Evolutionary conservation across 2,329 filamentous ascomycete genomes (phyloP), one percentile per base, ranked within the genome.

Genomic region (Verticillium nubilum): DNA sequence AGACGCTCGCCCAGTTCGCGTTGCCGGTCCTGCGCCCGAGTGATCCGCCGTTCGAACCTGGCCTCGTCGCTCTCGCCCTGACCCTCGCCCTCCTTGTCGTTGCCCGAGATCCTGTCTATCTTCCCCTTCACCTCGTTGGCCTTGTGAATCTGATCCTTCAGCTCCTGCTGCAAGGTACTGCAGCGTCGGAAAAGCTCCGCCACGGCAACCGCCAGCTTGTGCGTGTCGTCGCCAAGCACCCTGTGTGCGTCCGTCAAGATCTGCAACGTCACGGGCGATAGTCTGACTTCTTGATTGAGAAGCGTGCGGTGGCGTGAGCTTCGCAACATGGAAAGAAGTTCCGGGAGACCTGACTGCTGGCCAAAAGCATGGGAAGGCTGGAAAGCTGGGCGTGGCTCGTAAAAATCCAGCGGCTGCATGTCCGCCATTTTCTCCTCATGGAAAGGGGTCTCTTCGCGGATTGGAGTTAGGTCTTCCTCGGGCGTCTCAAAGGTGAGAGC

Each of bases 171-270:
- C 27, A 93, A 78, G 53, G 85, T 80, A 65, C 89, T 83, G 62
- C 89, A 91, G 58, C 86, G 82, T 27, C 86, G 80, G 74, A 92
- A 93, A 5, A 93, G 77, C 66, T 92, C 88, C 1, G 89, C 84
- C 1, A 88, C 89, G 1, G 88, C 89, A 52, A 83, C 76, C 17
- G 89, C 88, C 12, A 93, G 79, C 12, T 79, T 80, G 65, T 88
- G 80, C 0, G 88, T 91, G 71, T 93, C 89, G 10, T 83, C 81
- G 62, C 86, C 86, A 5, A 93, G 78, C 5, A 90, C 77, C 68
- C 88, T 86, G 70, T 94, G 90, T 0, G 86, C 86, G 61, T 90
- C 86, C 28, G 88, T 89, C 64, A 94, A 83, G 37, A 91, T 79
- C 63, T 87, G 83, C 19, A 93, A 78, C 2, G 88, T 90, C 25